Conservation (phyloP, 73 alveolate genomes). For the Paramecium biaurelia region DNA sequence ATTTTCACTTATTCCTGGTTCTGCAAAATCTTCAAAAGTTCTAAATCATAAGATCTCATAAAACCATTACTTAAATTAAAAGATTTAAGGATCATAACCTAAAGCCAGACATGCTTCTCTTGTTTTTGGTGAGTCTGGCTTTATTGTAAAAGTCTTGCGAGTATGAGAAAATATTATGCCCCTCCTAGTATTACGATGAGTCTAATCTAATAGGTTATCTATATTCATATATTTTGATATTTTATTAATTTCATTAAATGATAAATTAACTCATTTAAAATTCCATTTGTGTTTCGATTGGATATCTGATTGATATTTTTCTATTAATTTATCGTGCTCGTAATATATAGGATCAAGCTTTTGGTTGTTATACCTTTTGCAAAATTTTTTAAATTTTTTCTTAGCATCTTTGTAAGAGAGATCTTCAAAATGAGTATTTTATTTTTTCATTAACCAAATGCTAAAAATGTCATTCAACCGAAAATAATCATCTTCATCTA, state of each 20-base stretch:
- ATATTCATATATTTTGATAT: neutral
- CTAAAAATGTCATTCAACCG: neutral
- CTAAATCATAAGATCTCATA: neutral
- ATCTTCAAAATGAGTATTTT: neutral
- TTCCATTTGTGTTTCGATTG: conserved; percentile 28
- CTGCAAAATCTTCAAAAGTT: conserved; percentile 4
- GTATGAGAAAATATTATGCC: neutral
- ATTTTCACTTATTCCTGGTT: neutral
- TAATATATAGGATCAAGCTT: neutral
- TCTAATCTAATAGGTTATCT: neutral
- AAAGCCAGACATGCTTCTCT: conserved; percentile 37
- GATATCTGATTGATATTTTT: neutral
- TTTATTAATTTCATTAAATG: neutral
- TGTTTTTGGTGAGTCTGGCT: conserved; percentile 33
- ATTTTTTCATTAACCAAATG: neutral
- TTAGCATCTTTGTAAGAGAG: neutral
- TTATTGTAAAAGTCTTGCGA: neutral
- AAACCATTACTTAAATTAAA: neutral
- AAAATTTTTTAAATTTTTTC: neutral
- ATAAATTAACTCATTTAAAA: neutral
- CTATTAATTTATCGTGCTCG: neutral
- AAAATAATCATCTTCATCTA: conserved; percentile 12
- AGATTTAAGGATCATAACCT: conserved; percentile 1
- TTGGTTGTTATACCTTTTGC: neutral
- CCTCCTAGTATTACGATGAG: neutral